A percentile compares a stretch with the other conserved stretches of the same genome.
These are phyloP conservation scores for Rosa persica DNA, from an alignment of 306 rosid genomes.

Conservation along the genomic window DNA sequence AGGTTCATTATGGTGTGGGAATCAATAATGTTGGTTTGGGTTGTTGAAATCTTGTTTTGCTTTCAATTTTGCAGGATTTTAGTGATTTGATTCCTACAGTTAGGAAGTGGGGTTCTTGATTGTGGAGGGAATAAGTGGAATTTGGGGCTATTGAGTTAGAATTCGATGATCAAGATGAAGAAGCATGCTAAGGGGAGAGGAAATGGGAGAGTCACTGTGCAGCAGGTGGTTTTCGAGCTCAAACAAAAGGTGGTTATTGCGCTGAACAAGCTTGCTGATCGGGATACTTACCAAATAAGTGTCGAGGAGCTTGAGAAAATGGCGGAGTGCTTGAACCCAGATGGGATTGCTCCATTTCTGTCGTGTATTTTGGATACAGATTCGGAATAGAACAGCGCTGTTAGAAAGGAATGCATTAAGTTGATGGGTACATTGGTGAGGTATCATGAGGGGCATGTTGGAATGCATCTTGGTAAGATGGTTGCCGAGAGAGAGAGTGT, in stretches of 20 bases:
- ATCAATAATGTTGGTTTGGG: no score
- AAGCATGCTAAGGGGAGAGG: not conserved
- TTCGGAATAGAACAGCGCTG: conserved; percentile 55
- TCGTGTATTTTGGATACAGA: conserved; percentile 69
- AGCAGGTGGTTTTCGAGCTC: no score
- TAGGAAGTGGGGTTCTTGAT: no score
- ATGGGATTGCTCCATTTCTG: conserved; percentile 52
- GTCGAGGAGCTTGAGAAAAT: conserved; percentile 60
- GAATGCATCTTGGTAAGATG: no score
- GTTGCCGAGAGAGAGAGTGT: no score
- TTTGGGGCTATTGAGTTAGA: not conserved
- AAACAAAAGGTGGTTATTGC: conserved; percentile 57
- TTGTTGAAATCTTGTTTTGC: no score
- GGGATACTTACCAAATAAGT: conserved; percentile 75
- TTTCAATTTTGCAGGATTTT: no score
- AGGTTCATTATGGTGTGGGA: no score
- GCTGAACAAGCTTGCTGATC: conserved; percentile 72
- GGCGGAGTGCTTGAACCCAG: conserved; percentile 48
- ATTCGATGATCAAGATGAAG: conserved; percentile 46
- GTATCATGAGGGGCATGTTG: no score
- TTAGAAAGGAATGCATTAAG: conserved; percentile 61
- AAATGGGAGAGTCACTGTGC: no score
- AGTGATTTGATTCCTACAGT: no score
- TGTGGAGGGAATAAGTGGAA: not conserved
- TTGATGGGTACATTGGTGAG: conserved; percentile 51